Evolutionary conservation across 148 eudicot genomes (phyloP).

Genomic region (Euryodendron excelsum): DNA sequence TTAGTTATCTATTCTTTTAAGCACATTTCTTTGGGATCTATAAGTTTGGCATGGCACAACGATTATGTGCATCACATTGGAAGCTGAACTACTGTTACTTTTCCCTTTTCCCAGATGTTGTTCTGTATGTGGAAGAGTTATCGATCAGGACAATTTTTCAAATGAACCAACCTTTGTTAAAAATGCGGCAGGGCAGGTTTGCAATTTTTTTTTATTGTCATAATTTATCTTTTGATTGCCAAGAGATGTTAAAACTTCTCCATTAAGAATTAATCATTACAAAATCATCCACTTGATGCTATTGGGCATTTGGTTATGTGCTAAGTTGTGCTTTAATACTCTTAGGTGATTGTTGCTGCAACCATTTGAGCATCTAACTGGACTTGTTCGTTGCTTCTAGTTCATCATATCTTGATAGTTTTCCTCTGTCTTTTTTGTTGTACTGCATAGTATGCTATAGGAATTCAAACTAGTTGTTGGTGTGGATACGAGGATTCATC

Average conservation of each 20-base stretch:
- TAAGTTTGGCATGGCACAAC: background rate
- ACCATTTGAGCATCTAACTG: no score
- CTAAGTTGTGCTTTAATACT: no score
- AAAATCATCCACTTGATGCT: background rate
- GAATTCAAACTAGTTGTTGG: no score
- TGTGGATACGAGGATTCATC: no score
- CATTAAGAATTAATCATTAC: background rate
- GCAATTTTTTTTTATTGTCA: background rate
- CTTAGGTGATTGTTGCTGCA: no score
- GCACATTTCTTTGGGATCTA: background rate
- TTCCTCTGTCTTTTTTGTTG: no score
- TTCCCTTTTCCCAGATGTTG: constrained; percentile 51
- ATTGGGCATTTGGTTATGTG: background rate
- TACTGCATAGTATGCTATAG: no score
- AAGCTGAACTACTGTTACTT: background rate
- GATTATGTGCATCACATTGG: background rate
- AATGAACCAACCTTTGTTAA: constrained; percentile 54
- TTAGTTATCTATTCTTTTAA: background rate
- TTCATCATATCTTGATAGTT: no score
- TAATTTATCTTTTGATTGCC: background rate
- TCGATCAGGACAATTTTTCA: constrained; percentile 44
- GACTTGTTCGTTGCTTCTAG: no score
- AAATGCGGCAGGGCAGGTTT: constrained; percentile 59
- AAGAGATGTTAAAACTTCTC: background rate
- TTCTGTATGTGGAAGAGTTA: constrained; percentile 54